Evolutionary conservation across 495 filamentous ascomycete genomes (phyloP).

Genomic region (Xylaria scruposa): DNA sequence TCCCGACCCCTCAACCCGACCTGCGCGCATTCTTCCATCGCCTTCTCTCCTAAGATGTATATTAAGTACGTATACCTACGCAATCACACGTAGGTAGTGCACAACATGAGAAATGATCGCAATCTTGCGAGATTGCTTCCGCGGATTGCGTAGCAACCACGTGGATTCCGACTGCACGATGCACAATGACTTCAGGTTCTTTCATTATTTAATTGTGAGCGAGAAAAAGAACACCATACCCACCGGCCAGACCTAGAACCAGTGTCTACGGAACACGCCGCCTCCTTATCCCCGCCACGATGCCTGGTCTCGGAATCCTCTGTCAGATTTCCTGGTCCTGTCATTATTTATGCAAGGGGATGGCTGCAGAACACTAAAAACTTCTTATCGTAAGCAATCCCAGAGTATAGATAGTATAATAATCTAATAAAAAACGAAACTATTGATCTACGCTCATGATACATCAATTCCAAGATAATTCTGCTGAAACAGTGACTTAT

Average conservation of each 20-base stretch:
- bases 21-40: not conserved
- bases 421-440: conserved; percentile 14
- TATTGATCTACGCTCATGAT: conserved; percentile 12
- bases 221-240: not conserved
- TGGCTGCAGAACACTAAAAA: not conserved
- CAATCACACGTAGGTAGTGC: not conserved
- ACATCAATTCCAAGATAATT: conserved; percentile 13
- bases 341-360: conserved; percentile 21
- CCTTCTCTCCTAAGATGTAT: not conserved
- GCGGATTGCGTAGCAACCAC: conserved; percentile 13
- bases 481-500: not conserved
- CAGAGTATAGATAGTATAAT: not conserved
- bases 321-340: conserved; percentile 19
- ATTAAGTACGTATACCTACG: not conserved
- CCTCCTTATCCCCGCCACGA: not conserved
- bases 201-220: not conserved
- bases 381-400: not conserved
- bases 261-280: conserved; percentile 1
- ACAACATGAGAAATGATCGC: not conserved
- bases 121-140: conserved; percentile 10
- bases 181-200: conserved; percentile 18
- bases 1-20: not conserved
- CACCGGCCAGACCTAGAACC: not conserved
- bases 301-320: conserved; percentile 16
- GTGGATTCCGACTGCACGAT: conserved; percentile 2